Percentiles rank a stretch among this genome's conserved stretches.
These are phyloP conservation scores for Tuber umbilicatum DNA, from an alignment of 495 filamentous ascomycete species.

Conservation along the genomic window DNA sequence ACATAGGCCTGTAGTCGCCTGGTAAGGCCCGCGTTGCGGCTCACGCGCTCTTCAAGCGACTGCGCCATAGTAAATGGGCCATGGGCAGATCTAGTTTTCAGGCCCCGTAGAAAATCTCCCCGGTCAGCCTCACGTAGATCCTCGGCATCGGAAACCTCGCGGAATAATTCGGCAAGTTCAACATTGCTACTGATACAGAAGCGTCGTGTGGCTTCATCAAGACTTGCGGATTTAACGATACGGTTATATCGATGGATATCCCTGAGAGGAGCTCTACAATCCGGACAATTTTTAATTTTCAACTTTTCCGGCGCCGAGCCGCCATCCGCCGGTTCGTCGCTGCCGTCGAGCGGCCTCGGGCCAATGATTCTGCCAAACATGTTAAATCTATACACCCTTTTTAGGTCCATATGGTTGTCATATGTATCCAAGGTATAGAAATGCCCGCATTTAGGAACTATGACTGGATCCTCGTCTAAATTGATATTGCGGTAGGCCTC, in stretches of 20 bases:
- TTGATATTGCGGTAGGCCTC: slow-evolving; percentile 53
- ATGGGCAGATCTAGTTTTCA: not conserved
- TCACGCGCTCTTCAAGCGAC: not conserved
- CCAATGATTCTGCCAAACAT: slow-evolving; percentile 45
- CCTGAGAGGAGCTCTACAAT: slow-evolving; percentile 57
- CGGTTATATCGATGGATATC: slow-evolving; percentile 61
- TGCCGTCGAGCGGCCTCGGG: slow-evolving; percentile 44
- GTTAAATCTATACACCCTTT: slow-evolving; percentile 53
- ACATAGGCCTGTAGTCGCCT: slow-evolving; percentile 12
- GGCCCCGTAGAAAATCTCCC: slow-evolving; percentile 7
- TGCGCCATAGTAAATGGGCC: not conserved
- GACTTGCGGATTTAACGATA: slow-evolving; percentile 55
- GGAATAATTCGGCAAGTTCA: slow-evolving; percentile 8
- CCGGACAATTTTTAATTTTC: slow-evolving; percentile 55
- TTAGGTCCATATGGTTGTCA: slow-evolving; percentile 61
- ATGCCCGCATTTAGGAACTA: slow-evolving; percentile 62
- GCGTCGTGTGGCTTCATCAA: slow-evolving; percentile 64
- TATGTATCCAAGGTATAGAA: slow-evolving; percentile 56
- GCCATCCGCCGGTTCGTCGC: slow-evolving; percentile 45
- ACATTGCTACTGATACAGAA: slow-evolving; percentile 44
- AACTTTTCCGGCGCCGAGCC: not conserved
- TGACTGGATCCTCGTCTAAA: slow-evolving; percentile 54
- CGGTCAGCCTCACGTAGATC: slow-evolving; percentile 14
- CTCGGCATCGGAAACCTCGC: slow-evolving; percentile 15
- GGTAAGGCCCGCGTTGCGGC: not conserved